Evolutionary conservation across 257 asterid genomes (phyloP).

Genomic region (Solanum commersonii): DNA sequence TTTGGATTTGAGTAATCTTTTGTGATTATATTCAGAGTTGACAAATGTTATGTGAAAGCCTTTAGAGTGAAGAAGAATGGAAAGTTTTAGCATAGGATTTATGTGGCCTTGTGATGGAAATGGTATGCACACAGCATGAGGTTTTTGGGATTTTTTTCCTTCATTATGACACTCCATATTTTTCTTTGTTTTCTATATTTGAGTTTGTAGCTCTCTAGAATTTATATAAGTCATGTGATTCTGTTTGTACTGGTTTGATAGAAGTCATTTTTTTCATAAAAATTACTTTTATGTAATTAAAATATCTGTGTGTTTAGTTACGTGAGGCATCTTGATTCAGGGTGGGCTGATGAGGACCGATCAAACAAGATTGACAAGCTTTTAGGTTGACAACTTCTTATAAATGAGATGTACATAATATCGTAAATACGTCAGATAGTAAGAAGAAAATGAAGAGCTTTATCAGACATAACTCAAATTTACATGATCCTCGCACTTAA

Average conservation of each 20-base stretch:
- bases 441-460: neutral
- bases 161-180: neutral
- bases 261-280: neutral
- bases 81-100: conserved; percentile 27
- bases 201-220: neutral
- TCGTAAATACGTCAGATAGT: neutral
- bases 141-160: neutral
- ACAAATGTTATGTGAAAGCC: conserved; percentile 28
- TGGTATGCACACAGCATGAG: conserved; percentile 30
- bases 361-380: neutral
- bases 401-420: neutral
- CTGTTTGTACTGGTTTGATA: neutral
- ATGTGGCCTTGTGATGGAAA: conserved; percentile 35
- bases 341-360: neutral
- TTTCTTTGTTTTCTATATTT: neutral
- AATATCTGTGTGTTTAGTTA: neutral
- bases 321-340: neutral
- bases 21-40: conserved; percentile 14
- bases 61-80: conserved; percentile 19
- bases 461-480: neutral
- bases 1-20: conserved; percentile 17
- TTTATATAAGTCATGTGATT: neutral
- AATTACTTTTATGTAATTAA: neutral
- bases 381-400: neutral
- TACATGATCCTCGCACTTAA: neutral